phyloP scores from a whole-genome alignment of 1,284 basidiomycete genomes.

The Apiotrichum gamsii region DNA sequence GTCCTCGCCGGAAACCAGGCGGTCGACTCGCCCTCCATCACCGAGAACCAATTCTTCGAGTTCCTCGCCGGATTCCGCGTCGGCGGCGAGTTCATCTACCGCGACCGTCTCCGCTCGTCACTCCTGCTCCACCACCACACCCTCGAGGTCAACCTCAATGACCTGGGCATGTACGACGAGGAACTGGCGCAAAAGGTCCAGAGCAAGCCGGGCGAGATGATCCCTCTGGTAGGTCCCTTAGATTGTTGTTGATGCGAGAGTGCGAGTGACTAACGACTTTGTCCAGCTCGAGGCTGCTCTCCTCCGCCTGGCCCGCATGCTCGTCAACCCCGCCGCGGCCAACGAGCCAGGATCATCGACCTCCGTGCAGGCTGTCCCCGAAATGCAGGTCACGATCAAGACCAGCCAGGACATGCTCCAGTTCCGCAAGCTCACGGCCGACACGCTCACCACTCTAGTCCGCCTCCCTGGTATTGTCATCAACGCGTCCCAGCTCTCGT shows the following conservation, averaged over 20 bases:
- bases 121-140: slow-evolving; percentile 84
- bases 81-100: slow-evolving; percentile 81
- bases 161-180: slow-evolving; percentile 86
- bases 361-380: slow-evolving; percentile 59
- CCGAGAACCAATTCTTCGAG: slow-evolving; percentile 70
- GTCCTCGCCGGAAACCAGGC: slow-evolving; percentile 57
- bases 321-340: slow-evolving; percentile 60
- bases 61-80: slow-evolving; percentile 82
- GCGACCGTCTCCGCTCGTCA: slow-evolving; percentile 84
- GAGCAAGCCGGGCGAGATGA: slow-evolving; percentile 78
- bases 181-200: slow-evolving; percentile 87
- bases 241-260: too few species aligned
- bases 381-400: slow-evolving; percentile 81
- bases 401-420: slow-evolving; percentile 86
- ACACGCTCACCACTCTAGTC: slow-evolving; percentile 92
- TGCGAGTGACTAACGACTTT: too few species aligned
- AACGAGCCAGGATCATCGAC: slow-evolving; percentile 48
- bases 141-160: slow-evolving; percentile 85
- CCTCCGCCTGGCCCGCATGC: slow-evolving; percentile 68
- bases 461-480: slow-evolving; percentile 98
- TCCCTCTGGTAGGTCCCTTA: slow-evolving; percentile 74
- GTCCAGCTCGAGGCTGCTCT: slow-evolving; percentile 80
- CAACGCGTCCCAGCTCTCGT: slow-evolving; percentile 87
- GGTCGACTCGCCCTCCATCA: slow-evolving; percentile 67
- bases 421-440: slow-evolving; percentile 87